Base-by-base conservation (phyloP, 306 rosid species). In the Quercus agrifolia region DNA sequence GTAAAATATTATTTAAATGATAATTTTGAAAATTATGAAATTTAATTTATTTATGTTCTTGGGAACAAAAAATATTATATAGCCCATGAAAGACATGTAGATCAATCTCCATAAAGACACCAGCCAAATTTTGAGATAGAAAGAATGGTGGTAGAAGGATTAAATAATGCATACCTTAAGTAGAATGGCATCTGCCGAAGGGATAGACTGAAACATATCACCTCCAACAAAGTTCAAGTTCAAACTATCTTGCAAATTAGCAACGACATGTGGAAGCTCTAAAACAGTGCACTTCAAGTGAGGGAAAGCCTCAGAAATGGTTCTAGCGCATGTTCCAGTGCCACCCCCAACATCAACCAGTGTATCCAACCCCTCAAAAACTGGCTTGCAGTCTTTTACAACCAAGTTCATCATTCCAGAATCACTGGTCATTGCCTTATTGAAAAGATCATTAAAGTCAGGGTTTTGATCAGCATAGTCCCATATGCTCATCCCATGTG, bases 181-280 rank as follows among this genome's bases (percentile, higher is more conserved):
- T 1, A 88, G 55, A 56, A 90, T 44, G 20, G 88, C 90, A 79
- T 88, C 86, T 0, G 89, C 89, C 8, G 88, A 51, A 69, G 90
- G 91, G 20, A 90, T 79, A 20, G 76, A 71, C 2, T 77, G 71
- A 85, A 88, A 86, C 89, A 90, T 90, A 35, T 90, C 87, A 1
- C 90, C 91, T 2, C 82, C 89, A 74, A 83, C 79, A 58, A 78
- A 90, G 35, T 59, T 90, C 86, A 90, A 80, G 73, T 84, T 87
- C 3, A 58, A 70, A 19, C 5, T 28, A 1, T 68, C 87, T 9
- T 21, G 11, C 38, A 79, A 72, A 66, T 82, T 72, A 57, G 74
- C 89, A 15, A 86, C 90, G 41, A 84, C 91, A 17, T 83, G 79
- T 0, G 89, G 90, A 17, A 78, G 86, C 4, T 88, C 94, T 62